Base-by-base conservation (phyloP, 768 basidiomycete genomes). In the Tricholoma sp. region DNA sequence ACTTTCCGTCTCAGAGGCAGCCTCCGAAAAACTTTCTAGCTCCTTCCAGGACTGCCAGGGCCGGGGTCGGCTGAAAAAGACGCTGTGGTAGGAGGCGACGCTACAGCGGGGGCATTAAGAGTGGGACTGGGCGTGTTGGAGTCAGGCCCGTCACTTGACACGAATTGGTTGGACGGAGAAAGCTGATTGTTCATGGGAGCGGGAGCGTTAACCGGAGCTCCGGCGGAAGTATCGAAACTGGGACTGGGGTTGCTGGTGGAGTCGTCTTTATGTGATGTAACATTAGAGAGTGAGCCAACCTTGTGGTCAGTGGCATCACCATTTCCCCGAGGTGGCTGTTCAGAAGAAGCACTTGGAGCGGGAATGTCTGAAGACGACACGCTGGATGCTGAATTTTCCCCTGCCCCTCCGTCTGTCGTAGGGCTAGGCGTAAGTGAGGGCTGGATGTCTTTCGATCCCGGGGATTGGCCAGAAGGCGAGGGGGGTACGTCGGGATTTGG, bases 171-270 rank as follows among this genome's bases (percentile, higher is more conserved):
- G 5, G 39, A 18, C 6, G 39, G n/a, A 18, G 43, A 45, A 21
- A 8, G 19, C 19, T 43, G 19, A 5, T 19, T 11, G 19, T 19
- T 43, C 8, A 8, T 5, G 24, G 35, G 35, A 14, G 35, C 1
- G 35, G 35, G 35, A 35, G 35, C 12, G 14, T 35, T 12, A 16
- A 6, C n/a, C 16, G n/a, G 39, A 16, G 39, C 39, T n/a, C 18
- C 39, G 6, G 39, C 35, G 35, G 35, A n/a, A 11, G 35, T 37
- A 37, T 37, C 16, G 35, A n/a, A n/a, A 37, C 16, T 37, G 35
- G 35, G 35, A n/a, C 16, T 82, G 81, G 31, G 79, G 81, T 81
- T 83, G 50, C 9, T 31, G 35, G 2, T 27, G 24, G 24, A 27
- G 24, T 32, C 31, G 10, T 7, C 8, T 11, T 32, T 9, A 7